Evolutionary conservation across 2,329 filamentous ascomycete species (phyloP), one percentile per base, ranked within the genome.

Genomic region (Botrytis deweyae): DNA sequence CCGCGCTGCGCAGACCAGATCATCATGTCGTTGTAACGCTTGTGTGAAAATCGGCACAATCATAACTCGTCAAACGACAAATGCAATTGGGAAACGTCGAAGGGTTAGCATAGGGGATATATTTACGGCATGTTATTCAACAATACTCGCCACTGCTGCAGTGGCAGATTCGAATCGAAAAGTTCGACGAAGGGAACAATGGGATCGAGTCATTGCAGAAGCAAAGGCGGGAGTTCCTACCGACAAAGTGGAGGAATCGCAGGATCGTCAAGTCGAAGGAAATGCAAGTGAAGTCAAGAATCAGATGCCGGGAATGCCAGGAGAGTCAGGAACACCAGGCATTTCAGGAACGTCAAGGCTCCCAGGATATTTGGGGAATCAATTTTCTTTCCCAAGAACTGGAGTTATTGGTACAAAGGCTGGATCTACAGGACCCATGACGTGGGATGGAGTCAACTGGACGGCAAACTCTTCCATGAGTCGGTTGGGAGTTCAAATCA

Each of bases 101-200:
- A 86, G 86, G 76, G 81, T 86, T 62, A 85, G 84, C 59, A 81
- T 85, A 78, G 83, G 86, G 82, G 84, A 90, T 82, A 76, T 90
- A 74, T 86, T 91, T 79, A 92, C 91, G 38, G 88, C 91, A 58
- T 88, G 87, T 80, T 93, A 93, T 79, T 91, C 91, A 40, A 88
- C 89, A 49, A 87, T 91, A 72, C 88, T 92, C 78, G 90, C 89
- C 8, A 88, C 89, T 3, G 91, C 90, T 2, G 87, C 90, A 18
- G 83, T 91, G 4, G 83, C 88, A 44, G 92, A 94, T 80, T 87
- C 88, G 9, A 84, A 85, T 42, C 81, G 83, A 44, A 93, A 93
- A 80, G 85, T 88, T 72, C 83, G 84, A 59, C 85, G 88, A 75
- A 85, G 87, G 65, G 85, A 84, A 75, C 86, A 90, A 76, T 88